phyloP scores from a whole-genome alignment of 768 basidiomycete genomes.

The Naganishia onofrii region DNA sequence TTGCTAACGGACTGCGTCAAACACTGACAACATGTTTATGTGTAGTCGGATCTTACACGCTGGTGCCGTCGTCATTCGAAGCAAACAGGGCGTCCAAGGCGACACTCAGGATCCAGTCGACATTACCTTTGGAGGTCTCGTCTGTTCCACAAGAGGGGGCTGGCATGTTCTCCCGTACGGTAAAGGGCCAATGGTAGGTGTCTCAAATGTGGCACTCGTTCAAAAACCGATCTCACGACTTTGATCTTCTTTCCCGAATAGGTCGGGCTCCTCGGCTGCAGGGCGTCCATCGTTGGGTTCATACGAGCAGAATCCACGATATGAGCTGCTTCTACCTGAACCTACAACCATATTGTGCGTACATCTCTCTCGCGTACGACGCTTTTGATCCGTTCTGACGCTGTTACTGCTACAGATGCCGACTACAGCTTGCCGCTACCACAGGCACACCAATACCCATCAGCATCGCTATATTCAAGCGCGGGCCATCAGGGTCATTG shows the following conservation, averaged over 20 bases:
- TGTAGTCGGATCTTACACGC: conserved; percentile 72
- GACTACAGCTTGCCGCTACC: conserved; percentile 36
- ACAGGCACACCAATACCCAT: conserved; percentile 32
- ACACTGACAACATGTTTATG: background rate
- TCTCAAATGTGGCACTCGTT: background rate
- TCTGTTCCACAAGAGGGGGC: conserved; percentile 81
- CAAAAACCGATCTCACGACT: background rate
- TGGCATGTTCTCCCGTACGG: conserved; percentile 73
- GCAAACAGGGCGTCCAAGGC: conserved; percentile 68
- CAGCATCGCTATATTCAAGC: conserved; percentile 47
- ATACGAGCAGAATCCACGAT: conserved; percentile 70
- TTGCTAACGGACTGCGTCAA: too few species aligned
- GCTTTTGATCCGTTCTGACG: background rate
- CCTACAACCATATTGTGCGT: conserved; percentile 38
- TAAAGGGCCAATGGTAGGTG: conserved; percentile 72
- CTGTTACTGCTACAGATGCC: conserved; percentile 29
- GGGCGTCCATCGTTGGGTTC: conserved; percentile 67
- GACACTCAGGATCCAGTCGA: conserved; percentile 64
- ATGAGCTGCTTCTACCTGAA: conserved; percentile 56
- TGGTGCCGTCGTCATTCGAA: conserved; percentile 82
- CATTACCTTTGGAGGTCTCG: conserved; percentile 61
- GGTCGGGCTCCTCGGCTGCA: conserved; percentile 62
- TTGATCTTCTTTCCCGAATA: conserved; percentile 39
- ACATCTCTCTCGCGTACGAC: background rate
- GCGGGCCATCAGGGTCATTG: conserved; percentile 54